These are phyloP conservation scores for Paraphoma sp. DNA, from an alignment of 2,329 filamentous ascomycete species.

Conservation along the genomic window DNA sequence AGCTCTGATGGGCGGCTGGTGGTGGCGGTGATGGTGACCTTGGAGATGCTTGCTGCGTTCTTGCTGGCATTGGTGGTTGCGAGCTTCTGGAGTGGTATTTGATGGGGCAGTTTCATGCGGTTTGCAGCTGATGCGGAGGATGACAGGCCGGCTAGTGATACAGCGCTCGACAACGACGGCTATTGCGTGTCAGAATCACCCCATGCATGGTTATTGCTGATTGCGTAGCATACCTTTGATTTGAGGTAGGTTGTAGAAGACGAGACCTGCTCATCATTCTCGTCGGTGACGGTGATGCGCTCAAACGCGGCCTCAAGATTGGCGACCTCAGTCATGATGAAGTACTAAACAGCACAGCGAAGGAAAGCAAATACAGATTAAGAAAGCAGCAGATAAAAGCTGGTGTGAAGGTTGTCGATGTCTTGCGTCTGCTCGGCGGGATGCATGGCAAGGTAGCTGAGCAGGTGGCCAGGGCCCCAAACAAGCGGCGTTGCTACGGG, in stretches of 20 bases:
- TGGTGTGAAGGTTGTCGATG: slow-evolving; percentile 9
- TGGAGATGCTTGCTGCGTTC: slow-evolving; percentile 55
- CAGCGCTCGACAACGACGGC: slow-evolving; percentile 56
- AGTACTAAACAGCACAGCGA: slow-evolving; percentile 6
- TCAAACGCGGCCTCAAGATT: slow-evolving; percentile 87
- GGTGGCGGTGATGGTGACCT: slow-evolving; percentile 69
- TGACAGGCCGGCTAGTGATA: slow-evolving; percentile 57
- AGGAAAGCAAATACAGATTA: neutral
- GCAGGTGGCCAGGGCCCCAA: slow-evolving; percentile 14
- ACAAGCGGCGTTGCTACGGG: slow-evolving; percentile 23
- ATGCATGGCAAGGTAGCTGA: neutral
- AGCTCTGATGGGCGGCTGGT: slow-evolving; percentile 53
- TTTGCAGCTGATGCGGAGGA: slow-evolving; percentile 54
- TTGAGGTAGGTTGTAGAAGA: slow-evolving; percentile 70
- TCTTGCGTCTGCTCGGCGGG: slow-evolving; percentile 13
- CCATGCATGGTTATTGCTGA: neutral
- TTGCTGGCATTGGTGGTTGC: slow-evolving; percentile 75
- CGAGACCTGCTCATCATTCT: slow-evolving; percentile 70
- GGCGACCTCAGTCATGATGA: slow-evolving; percentile 69
- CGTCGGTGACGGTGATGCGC: slow-evolving; percentile 86
- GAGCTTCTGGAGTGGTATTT: slow-evolving; percentile 82
- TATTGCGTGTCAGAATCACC: slow-evolving; percentile 36
- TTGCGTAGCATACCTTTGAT: slow-evolving; percentile 72
- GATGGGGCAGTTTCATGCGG: slow-evolving; percentile 74
- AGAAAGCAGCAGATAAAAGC: slow-evolving; percentile 7